Conservation (phyloP, 371 early-diverging fungal species). For the Mortierella sp. region DNA sequence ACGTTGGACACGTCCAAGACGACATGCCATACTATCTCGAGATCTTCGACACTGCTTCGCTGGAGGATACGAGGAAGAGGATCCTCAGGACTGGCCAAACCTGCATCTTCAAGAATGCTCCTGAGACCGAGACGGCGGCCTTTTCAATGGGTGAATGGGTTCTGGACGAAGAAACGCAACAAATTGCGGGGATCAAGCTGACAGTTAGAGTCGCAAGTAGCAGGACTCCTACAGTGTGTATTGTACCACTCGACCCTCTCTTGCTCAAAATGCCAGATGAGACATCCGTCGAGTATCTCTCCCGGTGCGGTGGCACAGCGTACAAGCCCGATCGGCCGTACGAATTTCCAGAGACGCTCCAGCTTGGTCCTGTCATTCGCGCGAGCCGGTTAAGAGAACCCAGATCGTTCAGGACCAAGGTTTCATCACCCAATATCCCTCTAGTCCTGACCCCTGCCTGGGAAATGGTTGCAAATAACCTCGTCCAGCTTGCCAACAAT, state of each 20-base stretch:
- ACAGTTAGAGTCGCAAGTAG: constrained; percentile 36
- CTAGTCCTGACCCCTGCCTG: constrained; percentile 12
- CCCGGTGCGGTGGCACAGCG: constrained; percentile 7
- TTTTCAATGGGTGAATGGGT: constrained; percentile 54
- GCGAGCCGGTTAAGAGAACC: constrained; percentile 1
- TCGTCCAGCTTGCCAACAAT: constrained; percentile 38
- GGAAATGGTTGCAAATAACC: constrained; percentile 5
- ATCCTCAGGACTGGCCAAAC: constrained; percentile 23
- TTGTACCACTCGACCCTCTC: constrained; percentile 33
- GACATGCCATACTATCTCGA: constrained; percentile 30
- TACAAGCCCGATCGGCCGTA: constrained; percentile 45
- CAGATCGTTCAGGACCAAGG: constrained; percentile 29
- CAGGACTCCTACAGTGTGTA: constrained; percentile 23
- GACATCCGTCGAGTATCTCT: constrained; percentile 15
- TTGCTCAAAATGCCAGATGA: constrained; percentile 26
- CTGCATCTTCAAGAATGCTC: constrained; percentile 27
- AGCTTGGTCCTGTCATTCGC: constrained; percentile 30
- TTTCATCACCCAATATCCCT: constrained; percentile 21
- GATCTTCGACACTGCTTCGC: constrained; percentile 18
- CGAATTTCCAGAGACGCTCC: constrained; percentile 38
- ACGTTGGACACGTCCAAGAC: constrained; percentile 38
- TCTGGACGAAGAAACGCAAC: constrained; percentile 20
- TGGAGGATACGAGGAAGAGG: constrained; percentile 20
- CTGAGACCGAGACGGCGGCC: constrained; percentile 13
- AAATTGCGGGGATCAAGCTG: constrained; percentile 31